phyloP scores from a whole-genome alignment of 1,284 basidiomycete species.

The Trichosporon inkin region DNA sequence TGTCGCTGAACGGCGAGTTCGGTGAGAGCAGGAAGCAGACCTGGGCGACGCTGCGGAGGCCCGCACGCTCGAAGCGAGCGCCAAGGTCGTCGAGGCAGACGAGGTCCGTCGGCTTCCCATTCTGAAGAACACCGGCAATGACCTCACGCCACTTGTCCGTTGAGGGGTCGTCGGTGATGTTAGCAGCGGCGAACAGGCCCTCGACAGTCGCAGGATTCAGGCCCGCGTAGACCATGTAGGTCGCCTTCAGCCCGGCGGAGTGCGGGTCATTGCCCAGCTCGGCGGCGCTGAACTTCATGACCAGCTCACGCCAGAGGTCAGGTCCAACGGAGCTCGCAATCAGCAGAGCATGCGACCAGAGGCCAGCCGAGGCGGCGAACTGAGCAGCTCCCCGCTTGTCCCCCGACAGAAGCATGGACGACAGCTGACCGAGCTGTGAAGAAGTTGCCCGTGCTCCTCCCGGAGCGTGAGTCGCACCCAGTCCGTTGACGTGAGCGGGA shows the following conservation, averaged over 20 bases:
- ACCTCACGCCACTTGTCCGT: conserved; percentile 75
- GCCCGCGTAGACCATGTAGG: conserved; percentile 82
- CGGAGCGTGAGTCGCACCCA: conserved; percentile 22
- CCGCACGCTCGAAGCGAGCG: conserved; percentile 68
- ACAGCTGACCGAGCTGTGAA: conserved; percentile 64
- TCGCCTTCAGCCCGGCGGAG: conserved; percentile 58
- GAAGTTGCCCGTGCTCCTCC: conserved; percentile 53
- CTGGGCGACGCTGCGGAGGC: conserved; percentile 82
- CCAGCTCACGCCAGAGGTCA: conserved; percentile 87
- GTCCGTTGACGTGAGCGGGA: conserved; percentile 27
- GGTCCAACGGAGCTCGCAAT: conserved; percentile 91
- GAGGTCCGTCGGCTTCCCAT: conserved; percentile 59
- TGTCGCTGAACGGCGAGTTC: conserved; percentile 67
- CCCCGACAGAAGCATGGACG: conserved; percentile 72
- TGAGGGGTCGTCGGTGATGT: conserved; percentile 37
- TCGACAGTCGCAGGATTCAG: conserved; percentile 28
- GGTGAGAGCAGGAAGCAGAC: conserved; percentile 76
- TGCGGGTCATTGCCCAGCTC: conserved; percentile 59
- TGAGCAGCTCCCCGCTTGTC: conserved; percentile 82
- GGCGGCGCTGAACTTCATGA: conserved; percentile 74
- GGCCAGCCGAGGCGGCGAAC: conserved; percentile 76
- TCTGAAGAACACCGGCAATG: conserved; percentile 75
- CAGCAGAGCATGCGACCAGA: conserved; percentile 96
- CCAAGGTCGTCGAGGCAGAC: conserved; percentile 82
- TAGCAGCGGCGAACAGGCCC: conserved; percentile 34